These are phyloP conservation scores for Henckelia pumila DNA, from an alignment of 257 asterid genomes.

Conservation along the genomic window DNA sequence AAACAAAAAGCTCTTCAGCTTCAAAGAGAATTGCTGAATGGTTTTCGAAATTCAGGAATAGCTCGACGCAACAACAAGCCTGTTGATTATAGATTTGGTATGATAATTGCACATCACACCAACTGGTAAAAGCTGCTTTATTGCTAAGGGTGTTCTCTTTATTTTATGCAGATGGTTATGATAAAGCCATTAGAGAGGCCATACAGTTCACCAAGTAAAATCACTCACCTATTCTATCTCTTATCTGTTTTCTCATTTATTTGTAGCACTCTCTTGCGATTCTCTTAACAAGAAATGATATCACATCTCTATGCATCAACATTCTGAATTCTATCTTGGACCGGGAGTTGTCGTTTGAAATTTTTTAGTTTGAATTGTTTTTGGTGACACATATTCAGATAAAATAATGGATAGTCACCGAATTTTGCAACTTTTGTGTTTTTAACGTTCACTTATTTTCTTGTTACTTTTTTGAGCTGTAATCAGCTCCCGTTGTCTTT, in stretches of 20 bases:
- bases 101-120: background rate
- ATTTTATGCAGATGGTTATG: conserved; percentile 65
- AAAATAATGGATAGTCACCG: background rate
- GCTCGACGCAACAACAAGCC: conserved; percentile 60
- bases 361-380: no score
- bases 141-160: conserved; percentile 17
- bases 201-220: conserved; percentile 46
- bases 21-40: conserved; percentile 39
- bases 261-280: conserved; percentile 1
- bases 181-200: conserved; percentile 72
- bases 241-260: background rate
- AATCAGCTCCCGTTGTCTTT: background rate
- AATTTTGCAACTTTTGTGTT: background rate
- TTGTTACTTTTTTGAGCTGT: background rate
- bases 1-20: conserved; percentile 45
- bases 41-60: conserved; percentile 39
- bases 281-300: conserved; percentile 8
- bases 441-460: conserved; percentile 5
- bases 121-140: background rate
- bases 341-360: background rate
- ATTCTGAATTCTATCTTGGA: background rate
- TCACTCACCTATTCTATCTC: conserved; percentile 5
- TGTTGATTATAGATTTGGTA: conserved; percentile 74
- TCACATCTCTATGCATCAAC: background rate
- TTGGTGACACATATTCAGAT: background rate